Percentiles rank a stretch among this genome's conserved stretches.
Conservation (phyloP, 306 rosid species). For the Styphnolobium japonicum region DNA sequence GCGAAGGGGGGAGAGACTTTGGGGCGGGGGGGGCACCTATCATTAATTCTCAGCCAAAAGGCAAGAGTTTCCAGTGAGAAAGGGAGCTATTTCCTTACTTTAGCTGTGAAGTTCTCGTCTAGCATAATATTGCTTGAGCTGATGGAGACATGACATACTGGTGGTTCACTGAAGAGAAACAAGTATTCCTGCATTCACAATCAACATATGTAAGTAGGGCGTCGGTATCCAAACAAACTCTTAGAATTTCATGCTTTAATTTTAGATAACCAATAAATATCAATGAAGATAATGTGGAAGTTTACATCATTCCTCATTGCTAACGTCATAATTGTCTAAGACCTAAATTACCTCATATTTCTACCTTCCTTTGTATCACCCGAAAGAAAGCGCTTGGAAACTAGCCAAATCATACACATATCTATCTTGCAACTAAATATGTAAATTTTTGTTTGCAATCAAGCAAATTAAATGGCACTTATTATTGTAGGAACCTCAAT, state of each 20-base stretch:
- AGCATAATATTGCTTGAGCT: constrained; percentile 79
- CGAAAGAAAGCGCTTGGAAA: background rate
- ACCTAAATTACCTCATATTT: constrained; percentile 7
- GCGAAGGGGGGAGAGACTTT: too few relatives aligned
- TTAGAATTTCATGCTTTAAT: background rate
- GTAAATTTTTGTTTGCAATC: background rate
- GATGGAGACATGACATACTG: constrained; percentile 71
- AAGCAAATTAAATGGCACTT: background rate
- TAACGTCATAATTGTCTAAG: background rate
- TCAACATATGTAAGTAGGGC: background rate
- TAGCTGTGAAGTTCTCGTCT: constrained; percentile 79
- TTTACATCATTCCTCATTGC: background rate
- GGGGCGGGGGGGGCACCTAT: too few relatives aligned
- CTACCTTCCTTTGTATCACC: background rate
- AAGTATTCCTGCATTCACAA: constrained; percentile 73
- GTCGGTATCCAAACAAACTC: background rate
- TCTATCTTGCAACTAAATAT: background rate
- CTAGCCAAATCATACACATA: background rate
- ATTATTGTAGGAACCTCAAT: background rate
- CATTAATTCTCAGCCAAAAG: background rate
- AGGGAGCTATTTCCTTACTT: constrained; percentile 45
- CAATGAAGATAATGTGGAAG: background rate
- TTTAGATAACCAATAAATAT: background rate
- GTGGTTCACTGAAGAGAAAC: constrained; percentile 80
- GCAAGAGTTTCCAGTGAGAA: constrained; percentile 5